Conservation (phyloP, 2,329 filamentous ascomycete genomes). For the Colletotrichum sp. region DNA sequence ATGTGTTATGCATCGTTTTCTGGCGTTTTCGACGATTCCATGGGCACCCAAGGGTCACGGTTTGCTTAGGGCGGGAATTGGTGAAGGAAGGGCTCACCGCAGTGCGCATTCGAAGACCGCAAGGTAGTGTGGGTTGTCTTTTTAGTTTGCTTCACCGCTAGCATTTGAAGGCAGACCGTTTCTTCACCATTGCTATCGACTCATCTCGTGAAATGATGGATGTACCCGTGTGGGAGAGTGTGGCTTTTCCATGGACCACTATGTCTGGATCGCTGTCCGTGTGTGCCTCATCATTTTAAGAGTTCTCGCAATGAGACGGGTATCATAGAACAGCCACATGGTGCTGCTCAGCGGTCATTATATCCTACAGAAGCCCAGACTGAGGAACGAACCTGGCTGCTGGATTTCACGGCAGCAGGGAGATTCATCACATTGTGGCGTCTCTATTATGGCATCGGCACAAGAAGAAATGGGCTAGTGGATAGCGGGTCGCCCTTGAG, state of each 20-base stretch:
- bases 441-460: neutral
- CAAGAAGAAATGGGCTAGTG: neutral
- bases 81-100: neutral
- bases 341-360: neutral
- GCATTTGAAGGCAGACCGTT: neutral
- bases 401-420: neutral
- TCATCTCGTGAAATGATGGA: neutral
- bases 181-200: neutral
- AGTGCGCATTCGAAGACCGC: neutral
- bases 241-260: neutral
- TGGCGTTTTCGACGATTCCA: slow-evolving; percentile 14
- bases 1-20: slow-evolving; percentile 19
- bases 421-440: neutral
- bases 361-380: neutral
- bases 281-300: neutral
- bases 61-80: slow-evolving; percentile 4
- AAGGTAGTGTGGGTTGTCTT: neutral
- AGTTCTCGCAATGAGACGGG: neutral
- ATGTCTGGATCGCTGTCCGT: neutral
- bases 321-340: neutral
- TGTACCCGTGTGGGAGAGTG: neutral
- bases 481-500: neutral
- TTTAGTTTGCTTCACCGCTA: neutral
- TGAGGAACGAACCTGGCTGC: neutral
- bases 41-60: slow-evolving; percentile 6